Conservation (phyloP, 2,329 filamentous ascomycete species). For the Pleoardoris graminearum region DNA sequence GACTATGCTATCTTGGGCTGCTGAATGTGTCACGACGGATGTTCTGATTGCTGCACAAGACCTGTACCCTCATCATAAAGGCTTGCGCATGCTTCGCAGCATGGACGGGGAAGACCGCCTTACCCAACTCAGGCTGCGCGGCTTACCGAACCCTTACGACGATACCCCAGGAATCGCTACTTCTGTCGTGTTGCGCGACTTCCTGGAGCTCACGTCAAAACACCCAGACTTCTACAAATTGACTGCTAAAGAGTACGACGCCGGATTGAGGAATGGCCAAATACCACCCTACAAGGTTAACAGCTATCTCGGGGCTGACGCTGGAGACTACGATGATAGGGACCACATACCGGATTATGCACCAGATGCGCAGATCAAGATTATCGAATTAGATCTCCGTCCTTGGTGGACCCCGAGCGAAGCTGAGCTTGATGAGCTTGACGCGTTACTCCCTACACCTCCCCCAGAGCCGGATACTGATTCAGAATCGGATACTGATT, state of each 20-base stretch:
- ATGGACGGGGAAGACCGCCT: neutral
- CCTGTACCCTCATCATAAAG: neutral
- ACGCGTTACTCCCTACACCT: no score
- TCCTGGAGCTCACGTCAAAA: neutral
- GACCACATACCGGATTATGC: no score
- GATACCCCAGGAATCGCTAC: neutral
- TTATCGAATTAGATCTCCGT: no score
- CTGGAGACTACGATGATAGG: no score
- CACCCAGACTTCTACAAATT: neutral
- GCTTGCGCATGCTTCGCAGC: neutral
- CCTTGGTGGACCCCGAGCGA: no score
- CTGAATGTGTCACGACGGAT: neutral
- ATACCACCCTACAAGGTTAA: neutral
- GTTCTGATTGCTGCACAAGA: neutral
- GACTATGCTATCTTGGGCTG: neutral
- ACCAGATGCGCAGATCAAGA: no score
- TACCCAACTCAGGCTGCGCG: neutral
- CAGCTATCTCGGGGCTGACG: no score
- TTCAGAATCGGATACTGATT: no score
- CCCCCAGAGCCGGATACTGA: no score
- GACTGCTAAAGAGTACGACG: conserved; percentile 1
- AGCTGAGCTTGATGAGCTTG: no score
- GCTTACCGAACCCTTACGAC: no score
- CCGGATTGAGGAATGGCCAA: neutral
- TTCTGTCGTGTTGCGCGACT: neutral